These are phyloP conservation scores for Debaryomycetaceae sp. DNA, from an alignment of 1,139 yeast species.

Conservation along the genomic window DNA sequence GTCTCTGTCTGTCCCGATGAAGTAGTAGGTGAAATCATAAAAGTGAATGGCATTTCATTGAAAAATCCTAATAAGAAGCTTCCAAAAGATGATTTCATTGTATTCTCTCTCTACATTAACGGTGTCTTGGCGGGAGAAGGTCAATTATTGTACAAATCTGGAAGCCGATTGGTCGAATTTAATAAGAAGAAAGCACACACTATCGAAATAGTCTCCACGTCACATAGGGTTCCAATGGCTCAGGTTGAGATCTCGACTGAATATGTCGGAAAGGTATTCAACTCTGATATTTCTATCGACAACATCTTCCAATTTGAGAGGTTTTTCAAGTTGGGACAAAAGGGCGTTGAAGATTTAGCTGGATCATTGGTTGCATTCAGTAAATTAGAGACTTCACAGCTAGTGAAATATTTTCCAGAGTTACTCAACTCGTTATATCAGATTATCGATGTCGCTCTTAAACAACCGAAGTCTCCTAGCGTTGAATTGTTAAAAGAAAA, in stretches of 20 bases:
- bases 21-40: constrained; percentile 65
- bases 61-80: constrained; percentile 28
- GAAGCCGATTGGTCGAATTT: constrained; percentile 40
- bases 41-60: constrained; percentile 52
- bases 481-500: constrained; percentile 36
- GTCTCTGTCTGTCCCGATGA: constrained; percentile 77
- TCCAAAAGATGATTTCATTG: constrained; percentile 51
- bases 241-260: constrained; percentile 57
- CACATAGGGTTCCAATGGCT: constrained; percentile 41
- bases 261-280: constrained; percentile 69
- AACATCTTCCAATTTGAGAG: constrained; percentile 56
- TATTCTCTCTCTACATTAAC: constrained; percentile 59
- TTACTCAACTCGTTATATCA: constrained; percentile 42
- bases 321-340: constrained; percentile 37
- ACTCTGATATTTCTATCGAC: constrained; percentile 57
- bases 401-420: constrained; percentile 55
- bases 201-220: constrained; percentile 33
- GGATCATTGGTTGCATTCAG: constrained; percentile 37
- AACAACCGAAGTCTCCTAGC: constrained; percentile 20
- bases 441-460: constrained; percentile 31
- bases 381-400: constrained; percentile 43
- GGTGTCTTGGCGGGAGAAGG: constrained; percentile 63
- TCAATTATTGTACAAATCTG: constrained; percentile 37
- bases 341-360: constrained; percentile 45
- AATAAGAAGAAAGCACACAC: constrained; percentile 34